Conservation (phyloP, 108 stramenopile genomes). For the Cafeteria roenbergensis region DNA sequence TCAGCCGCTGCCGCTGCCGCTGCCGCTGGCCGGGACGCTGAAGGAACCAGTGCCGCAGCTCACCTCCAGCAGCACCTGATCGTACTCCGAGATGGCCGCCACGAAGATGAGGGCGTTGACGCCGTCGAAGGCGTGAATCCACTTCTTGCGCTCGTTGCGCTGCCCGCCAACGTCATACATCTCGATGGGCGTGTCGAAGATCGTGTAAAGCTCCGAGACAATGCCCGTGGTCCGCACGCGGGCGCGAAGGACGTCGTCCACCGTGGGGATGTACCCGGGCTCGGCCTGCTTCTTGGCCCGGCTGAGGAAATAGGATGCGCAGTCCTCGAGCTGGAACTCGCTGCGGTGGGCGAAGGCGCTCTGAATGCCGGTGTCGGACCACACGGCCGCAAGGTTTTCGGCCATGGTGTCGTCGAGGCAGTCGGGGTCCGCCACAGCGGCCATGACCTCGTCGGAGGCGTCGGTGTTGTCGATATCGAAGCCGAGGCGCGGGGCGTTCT, state of each 20-base stretch:
- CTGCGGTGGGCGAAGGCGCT: slow-evolving; percentile 7
- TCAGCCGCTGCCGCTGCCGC: too few relatives aligned
- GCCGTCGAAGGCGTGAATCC: slow-evolving; percentile 48
- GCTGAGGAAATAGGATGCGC: slow-evolving; percentile 4
- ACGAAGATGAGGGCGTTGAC: slow-evolving; percentile 64
- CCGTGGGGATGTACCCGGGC: slow-evolving; percentile 62
- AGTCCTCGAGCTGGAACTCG: slow-evolving; percentile 20
- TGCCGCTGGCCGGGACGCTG: too few relatives aligned
- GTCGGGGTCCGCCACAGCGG: background rate
- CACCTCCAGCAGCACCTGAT: slow-evolving; percentile 57
- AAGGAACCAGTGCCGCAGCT: too few relatives aligned
- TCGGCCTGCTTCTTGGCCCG: slow-evolving; percentile 46
- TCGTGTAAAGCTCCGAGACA: slow-evolving; percentile 33
- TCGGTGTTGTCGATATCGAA: slow-evolving; percentile 10
- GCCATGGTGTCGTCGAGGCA: slow-evolving; percentile 20
- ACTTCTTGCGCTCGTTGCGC: slow-evolving; percentile 42
- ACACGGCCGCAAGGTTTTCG: slow-evolving; percentile 30
- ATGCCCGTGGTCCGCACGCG: slow-evolving; percentile 91
- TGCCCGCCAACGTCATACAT: slow-evolving; percentile 46
- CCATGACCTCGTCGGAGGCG: slow-evolving; percentile 7
- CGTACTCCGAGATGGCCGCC: slow-evolving; percentile 55
- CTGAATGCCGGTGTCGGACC: slow-evolving; percentile 32
- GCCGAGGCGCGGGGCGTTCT: too few relatives aligned
- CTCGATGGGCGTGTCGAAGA: slow-evolving; percentile 21
- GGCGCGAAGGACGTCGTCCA: slow-evolving; percentile 79